Evolutionary conservation across 2,329 filamentous ascomycete species (phyloP).

Genomic region (Stemphylium vesicarium): DNA sequence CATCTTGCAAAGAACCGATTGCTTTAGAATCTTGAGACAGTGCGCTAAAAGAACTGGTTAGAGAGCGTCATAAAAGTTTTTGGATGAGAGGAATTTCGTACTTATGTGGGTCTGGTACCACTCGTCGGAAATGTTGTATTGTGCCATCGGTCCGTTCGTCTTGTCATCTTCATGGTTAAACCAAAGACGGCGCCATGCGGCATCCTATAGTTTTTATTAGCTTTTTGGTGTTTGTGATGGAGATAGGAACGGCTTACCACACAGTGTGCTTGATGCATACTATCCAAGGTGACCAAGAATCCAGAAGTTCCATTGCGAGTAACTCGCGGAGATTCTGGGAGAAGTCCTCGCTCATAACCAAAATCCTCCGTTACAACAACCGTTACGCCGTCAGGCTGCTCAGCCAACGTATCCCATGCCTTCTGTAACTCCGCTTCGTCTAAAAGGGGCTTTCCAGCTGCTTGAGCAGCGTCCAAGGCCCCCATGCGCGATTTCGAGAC

Average conservation of each 20-base stretch:
- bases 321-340: background rate
- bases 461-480: background rate
- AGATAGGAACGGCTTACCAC: background rate
- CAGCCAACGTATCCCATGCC: background rate
- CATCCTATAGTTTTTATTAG: background rate
- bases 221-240: background rate
- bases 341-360: background rate
- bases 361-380: background rate
- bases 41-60: background rate
- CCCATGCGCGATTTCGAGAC: no score
- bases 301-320: background rate
- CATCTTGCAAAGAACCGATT: background rate
- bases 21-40: background rate
- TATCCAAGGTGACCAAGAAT: background rate
- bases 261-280: background rate
- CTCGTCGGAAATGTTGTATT: background rate
- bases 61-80: background rate
- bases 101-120: background rate
- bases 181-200: background rate
- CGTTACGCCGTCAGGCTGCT: background rate
- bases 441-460: background rate
- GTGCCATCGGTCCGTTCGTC: background rate
- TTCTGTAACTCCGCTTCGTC: background rate
- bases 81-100: background rate
- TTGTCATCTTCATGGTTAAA: background rate